A percentile compares a stretch with the other conserved stretches of the same genome.
phyloP scores from a whole-genome alignment of 2,329 filamentous ascomycete genomes.

The Pseudocercospora ulei region DNA sequence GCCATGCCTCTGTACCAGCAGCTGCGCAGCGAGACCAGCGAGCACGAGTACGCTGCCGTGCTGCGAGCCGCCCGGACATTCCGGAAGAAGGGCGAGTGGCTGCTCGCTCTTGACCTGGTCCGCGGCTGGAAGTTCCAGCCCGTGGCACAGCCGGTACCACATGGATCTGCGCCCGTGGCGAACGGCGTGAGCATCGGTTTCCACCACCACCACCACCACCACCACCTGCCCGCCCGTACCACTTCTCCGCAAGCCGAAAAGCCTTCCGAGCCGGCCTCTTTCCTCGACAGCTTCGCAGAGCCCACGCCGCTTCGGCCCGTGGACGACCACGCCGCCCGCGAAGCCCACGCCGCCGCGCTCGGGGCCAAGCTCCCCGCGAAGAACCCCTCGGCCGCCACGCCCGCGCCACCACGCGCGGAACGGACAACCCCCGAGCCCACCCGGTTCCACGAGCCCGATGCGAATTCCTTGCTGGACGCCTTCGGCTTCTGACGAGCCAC shows the following conservation, averaged over 20 bases:
- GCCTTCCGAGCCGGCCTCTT: conserved; percentile 17
- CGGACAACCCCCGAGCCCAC: conserved; percentile 55
- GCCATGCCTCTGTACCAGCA: conserved; percentile 80
- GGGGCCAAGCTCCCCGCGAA: conserved; percentile 39
- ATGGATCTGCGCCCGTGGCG: neutral
- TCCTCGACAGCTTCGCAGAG: conserved; percentile 23
- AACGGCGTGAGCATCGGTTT: conserved; percentile 17
- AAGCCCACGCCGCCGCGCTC: conserved; percentile 29
- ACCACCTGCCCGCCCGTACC: conserved; percentile 26
- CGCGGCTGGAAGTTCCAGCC: conserved; percentile 69
- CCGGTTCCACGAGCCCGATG: conserved; percentile 85
- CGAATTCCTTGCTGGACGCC: conserved; percentile 75
- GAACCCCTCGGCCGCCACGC: conserved; percentile 27
- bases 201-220: no score
- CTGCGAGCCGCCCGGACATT: conserved; percentile 60
- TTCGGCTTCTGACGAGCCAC: conserved; percentile 67
- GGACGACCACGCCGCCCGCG: conserved; percentile 26
- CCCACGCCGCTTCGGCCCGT: conserved; percentile 13
- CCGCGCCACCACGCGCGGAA: conserved; percentile 25
- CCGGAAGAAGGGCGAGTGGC: conserved; percentile 55
- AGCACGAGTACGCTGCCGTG: conserved; percentile 50
- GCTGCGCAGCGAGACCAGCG: conserved; percentile 61
- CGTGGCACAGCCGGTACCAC: conserved; percentile 16
- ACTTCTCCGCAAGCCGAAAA: neutral
- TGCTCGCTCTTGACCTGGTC: conserved; percentile 76